Conservation (phyloP, 2,329 filamentous ascomycete genomes). For the Phaeosphaeria sp. region DNA sequence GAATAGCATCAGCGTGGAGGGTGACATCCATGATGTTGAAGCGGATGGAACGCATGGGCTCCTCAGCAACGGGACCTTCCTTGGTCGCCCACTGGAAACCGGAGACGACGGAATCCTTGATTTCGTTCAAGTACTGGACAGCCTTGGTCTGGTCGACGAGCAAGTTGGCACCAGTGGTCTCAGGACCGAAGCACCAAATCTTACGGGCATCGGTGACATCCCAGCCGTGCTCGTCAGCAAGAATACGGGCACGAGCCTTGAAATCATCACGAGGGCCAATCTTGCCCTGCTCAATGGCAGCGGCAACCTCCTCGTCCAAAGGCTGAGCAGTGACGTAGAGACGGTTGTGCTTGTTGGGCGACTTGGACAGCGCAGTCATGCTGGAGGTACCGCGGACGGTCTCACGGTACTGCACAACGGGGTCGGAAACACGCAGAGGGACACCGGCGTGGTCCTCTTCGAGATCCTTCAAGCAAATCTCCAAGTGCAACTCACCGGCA, state of each 20-base stretch:
- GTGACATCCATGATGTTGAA: slow-evolving; percentile 99
- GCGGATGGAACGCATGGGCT: slow-evolving; percentile 95
- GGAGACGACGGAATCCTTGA: slow-evolving; percentile 99
- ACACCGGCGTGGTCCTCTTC: slow-evolving; percentile 99
- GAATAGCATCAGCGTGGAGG: slow-evolving; percentile 98
- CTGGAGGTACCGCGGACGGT: slow-evolving; percentile 83
- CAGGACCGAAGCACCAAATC: slow-evolving; percentile 99
- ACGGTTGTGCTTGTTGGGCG: slow-evolving; percentile 99
- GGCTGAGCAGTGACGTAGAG: slow-evolving; percentile 94
- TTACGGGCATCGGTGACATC: slow-evolving; percentile 99
- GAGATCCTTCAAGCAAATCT: slow-evolving; percentile 99
- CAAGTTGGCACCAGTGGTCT: slow-evolving; percentile 97
- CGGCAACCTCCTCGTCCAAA: slow-evolving; percentile 87
- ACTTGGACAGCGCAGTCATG: slow-evolving; percentile 98
- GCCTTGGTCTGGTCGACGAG: slow-evolving; percentile 99
- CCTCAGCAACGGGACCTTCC: slow-evolving; percentile 96
- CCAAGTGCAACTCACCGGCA: slow-evolving; percentile 98
- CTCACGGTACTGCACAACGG: slow-evolving; percentile 98
- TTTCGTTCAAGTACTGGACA: slow-evolving; percentile 99
- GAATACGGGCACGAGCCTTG: slow-evolving; percentile 94
- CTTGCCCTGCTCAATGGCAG: slow-evolving; percentile 90
- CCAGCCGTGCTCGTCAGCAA: slow-evolving; percentile 98
- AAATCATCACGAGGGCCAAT: slow-evolving; percentile 96
- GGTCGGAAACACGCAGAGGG: slow-evolving; percentile 96
- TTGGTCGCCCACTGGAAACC: slow-evolving; percentile 99